phyloP scores from a whole-genome alignment of 2,329 filamentous ascomycete genomes.

The Macroventuria anomochaeta region DNA sequence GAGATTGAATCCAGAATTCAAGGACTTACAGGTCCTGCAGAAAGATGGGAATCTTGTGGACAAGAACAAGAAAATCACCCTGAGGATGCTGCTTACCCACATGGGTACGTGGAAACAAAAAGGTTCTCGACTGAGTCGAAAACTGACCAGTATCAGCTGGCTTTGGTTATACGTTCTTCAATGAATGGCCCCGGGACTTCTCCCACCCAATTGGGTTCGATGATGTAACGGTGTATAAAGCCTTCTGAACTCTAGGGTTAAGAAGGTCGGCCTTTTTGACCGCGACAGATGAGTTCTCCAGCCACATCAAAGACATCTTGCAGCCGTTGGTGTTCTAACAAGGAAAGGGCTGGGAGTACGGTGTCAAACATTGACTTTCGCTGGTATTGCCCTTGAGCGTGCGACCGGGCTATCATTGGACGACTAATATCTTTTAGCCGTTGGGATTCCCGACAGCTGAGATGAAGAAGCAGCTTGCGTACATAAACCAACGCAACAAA shows the following conservation, averaged over 20 bases:
- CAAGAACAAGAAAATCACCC: conserved; percentile 55
- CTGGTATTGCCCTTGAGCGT: conserved; percentile 54
- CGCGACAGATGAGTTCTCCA: conserved; percentile 67
- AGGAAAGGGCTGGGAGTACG: conserved; percentile 65
- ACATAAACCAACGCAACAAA: conserved; percentile 61
- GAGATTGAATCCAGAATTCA: conserved; percentile 41
- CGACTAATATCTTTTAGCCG: conserved; percentile 55
- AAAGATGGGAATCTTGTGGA: conserved; percentile 43
- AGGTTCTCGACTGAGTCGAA: background rate
- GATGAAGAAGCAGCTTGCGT: conserved; percentile 63
- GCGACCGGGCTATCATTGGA: conserved; percentile 52
- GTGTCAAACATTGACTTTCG: conserved; percentile 55
- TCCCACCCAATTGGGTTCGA: conserved; percentile 61
- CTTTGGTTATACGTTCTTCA: conserved; percentile 58
- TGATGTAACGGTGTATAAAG: no score
- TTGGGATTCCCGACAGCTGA: conserved; percentile 59
- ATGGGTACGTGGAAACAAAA: conserved; percentile 35
- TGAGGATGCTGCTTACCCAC: conserved; percentile 58
- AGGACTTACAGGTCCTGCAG: conserved; percentile 46
- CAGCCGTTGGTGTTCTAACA: conserved; percentile 67
- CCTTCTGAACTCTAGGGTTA: no score
- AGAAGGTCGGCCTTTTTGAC: no score
- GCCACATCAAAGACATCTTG: conserved; percentile 58
- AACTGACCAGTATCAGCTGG: conserved; percentile 38
- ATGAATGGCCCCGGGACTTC: conserved; percentile 52